Evolutionary conservation across 2,329 filamentous ascomycete species (phyloP), one percentile per base, ranked within the genome.

Genomic region (Ophiostoma quercus): DNA sequence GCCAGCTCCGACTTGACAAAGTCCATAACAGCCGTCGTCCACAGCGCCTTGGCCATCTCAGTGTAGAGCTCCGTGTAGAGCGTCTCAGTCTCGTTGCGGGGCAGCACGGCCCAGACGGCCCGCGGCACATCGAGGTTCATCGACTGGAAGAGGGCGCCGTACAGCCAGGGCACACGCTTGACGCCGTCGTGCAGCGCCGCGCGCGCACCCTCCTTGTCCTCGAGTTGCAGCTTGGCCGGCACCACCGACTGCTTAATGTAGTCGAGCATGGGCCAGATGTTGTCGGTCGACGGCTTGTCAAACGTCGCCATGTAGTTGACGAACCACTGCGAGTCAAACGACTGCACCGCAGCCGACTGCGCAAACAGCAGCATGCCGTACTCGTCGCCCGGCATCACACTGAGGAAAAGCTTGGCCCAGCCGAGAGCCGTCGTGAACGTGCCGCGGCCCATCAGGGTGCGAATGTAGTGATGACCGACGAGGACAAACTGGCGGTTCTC

Each of bases 401-500:
- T 87, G 39, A 96, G 84, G 11, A 97, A 82, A 6, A 98, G 80
- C 79, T 95, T 97, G 7, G 92, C 87, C 94, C 95, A 99, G 79
- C 98, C 95, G 66, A 96, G 88, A 0, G 93, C 92, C 0, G 95
- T 98, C 66, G 93, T 86, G 83, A 92, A 97, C 1, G 94, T 97
- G n/a, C 94, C 93, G 75, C 96, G 94, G 80, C 92, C 89, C 19
- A 92, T 85, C 29, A 99, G 83, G 74, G 92, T 95, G 74, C 87
- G 87, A 75, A 98, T 90, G 75, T 97, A 97, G 74, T 94, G 88
- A 83, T 93, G 96, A 9, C 89, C 91, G 1, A 92, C 91, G 47
- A 98, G 87, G 89, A 92, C 97, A 73, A 99, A 88, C 78, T 98
- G 94, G 62, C 95, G 86, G 78, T 98, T 98, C 78, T 96, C 94